A percentile compares a stretch with the other conserved stretches of the same genome.
These are phyloP conservation scores for Trichosporon asahii DNA, from an alignment of 1,284 basidiomycete species.

Conservation along the genomic window DNA sequence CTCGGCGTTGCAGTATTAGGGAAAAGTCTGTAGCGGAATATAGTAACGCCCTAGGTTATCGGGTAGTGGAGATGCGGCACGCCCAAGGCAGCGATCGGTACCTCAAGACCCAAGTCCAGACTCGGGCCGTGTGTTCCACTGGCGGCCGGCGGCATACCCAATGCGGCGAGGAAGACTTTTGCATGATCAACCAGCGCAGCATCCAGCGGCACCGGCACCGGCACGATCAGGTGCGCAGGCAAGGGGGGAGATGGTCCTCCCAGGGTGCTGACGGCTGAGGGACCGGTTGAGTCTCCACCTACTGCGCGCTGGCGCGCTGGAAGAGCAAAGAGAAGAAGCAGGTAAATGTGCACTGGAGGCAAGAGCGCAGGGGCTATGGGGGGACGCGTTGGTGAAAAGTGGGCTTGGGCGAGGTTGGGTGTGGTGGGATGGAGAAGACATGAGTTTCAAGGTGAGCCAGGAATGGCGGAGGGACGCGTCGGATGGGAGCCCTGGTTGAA, in stretches of 20 bases:
- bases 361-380: neutral
- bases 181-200: neutral
- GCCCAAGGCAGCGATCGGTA: neutral
- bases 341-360: neutral
- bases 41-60: too few relatives aligned
- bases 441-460: neutral
- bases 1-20: too few relatives aligned
- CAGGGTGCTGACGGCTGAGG: neutral
- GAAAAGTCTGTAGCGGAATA: too few relatives aligned
- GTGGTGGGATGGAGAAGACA: neutral
- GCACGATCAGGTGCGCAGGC: neutral
- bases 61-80: neutral
- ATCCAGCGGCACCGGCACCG: neutral
- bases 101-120: neutral
- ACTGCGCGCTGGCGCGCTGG: neutral
- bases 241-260: neutral
- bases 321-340: neutral
- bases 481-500: neutral
- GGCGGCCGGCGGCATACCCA: neutral
- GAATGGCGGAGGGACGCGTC: neutral
- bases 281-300: neutral
- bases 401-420: neutral
- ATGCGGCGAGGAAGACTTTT: too few relatives aligned
- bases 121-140: neutral
- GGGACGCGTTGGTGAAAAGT: neutral